phyloP scores from a whole-genome alignment of 306 rosid species.

The Boehmeria nivea region DNA sequence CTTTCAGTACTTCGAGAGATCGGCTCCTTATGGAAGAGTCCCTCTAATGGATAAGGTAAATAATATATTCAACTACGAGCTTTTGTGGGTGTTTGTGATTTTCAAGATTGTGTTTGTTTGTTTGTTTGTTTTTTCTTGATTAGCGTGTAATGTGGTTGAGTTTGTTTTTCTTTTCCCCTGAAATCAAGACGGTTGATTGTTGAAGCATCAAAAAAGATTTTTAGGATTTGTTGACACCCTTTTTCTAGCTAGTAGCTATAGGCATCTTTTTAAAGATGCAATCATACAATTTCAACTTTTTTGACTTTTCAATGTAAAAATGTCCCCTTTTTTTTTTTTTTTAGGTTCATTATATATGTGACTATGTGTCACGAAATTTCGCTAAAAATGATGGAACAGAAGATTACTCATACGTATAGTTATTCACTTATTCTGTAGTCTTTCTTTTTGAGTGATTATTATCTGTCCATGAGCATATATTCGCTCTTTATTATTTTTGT shows the following conservation, averaged over 20 bases:
- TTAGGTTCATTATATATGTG: neutral
- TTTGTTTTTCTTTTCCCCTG: slow-evolving; percentile 8
- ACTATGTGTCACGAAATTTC: no score
- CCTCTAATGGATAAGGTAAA: slow-evolving; percentile 93
- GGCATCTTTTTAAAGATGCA: slow-evolving; percentile 31
- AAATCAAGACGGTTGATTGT: slow-evolving; percentile 16
- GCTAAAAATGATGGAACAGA: no score
- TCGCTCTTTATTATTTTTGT: slow-evolving; percentile 27
- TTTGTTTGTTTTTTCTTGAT: slow-evolving; percentile 7
- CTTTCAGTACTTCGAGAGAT: slow-evolving; percentile 81
- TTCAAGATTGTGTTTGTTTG: neutral
- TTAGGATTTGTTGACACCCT: slow-evolving; percentile 8
- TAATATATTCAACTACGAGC: neutral
- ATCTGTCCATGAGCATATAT: slow-evolving; percentile 31
- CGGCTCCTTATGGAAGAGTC: slow-evolving; percentile 91
- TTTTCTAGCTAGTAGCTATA: slow-evolving; percentile 6
- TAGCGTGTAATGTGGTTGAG: no score
- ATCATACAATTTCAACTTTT: slow-evolving; percentile 10
- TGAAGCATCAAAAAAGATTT: slow-evolving; percentile 7
- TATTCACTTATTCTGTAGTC: no score
- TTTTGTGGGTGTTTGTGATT: neutral
- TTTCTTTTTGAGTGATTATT: no score
- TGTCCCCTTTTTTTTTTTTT: neutral
- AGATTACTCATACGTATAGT: no score
- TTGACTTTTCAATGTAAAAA: slow-evolving; percentile 32